Conservation (phyloP, 192 early-diverging fungal species). For the Lobosporangium transversale region DNA sequence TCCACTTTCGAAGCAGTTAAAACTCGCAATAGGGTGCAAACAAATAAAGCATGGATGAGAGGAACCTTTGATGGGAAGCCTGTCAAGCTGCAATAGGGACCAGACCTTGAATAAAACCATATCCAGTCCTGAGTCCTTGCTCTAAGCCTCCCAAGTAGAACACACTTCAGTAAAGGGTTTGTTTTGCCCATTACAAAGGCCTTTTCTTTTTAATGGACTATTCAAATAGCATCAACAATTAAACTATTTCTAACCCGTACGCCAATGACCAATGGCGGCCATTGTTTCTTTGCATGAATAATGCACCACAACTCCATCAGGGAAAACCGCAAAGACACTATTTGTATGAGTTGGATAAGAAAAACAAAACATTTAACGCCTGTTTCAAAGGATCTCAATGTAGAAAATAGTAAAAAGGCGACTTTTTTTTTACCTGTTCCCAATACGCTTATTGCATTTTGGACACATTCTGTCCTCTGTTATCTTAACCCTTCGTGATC, state of each 20-base stretch:
- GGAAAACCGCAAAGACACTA: conserved; percentile 81
- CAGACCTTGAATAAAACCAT: too few relatives aligned
- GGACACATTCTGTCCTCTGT: conserved; percentile 83
- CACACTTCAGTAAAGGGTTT: too few relatives aligned
- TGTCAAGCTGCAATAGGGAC: conserved; percentile 8
- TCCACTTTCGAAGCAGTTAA: conserved; percentile 2
- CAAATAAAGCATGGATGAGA: conserved; percentile 8
- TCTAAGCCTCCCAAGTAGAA: too few relatives aligned
- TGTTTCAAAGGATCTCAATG: too few relatives aligned
- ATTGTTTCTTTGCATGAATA: conserved; percentile 73
- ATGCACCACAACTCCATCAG: conserved; percentile 77
- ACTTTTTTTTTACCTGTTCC: conserved; percentile 66
- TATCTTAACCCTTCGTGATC: conserved; percentile 68
- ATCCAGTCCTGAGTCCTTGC: too few relatives aligned
- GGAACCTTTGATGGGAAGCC: conserved; percentile 10
- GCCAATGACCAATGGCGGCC: conserved; percentile 39
- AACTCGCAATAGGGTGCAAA: not conserved
- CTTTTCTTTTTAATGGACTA: too few relatives aligned
- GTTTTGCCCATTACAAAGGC: too few relatives aligned
- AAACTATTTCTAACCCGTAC: too few relatives aligned
- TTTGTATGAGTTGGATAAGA: too few relatives aligned
- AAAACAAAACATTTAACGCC: too few relatives aligned
- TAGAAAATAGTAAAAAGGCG: too few relatives aligned
- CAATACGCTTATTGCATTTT: conserved; percentile 71
- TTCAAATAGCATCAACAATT: too few relatives aligned